Base-by-base conservation (phyloP, 2,329 filamentous ascomycete species). In the Colletotrichum kahawae region DNA sequence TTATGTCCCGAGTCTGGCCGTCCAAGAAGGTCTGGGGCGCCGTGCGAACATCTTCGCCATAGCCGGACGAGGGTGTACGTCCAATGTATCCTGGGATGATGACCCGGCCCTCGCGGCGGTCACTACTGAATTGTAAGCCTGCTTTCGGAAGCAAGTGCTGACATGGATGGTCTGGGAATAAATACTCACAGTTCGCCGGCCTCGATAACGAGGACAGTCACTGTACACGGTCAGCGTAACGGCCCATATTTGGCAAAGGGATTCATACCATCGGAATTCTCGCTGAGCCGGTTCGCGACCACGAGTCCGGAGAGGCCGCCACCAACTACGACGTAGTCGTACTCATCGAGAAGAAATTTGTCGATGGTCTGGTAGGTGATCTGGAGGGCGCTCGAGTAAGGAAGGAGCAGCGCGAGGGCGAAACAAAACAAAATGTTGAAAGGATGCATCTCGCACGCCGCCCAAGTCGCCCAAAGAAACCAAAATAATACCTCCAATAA, bases 251-350 rank as follows among this genome's bases (percentile, higher is more conserved):
- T 18, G n/a, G n/a, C 12, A 54, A 8, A 34, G 12, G 7, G 6
- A 4, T n/a, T 43, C 70, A 29, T 67, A 79, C 78, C 59, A 64
- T 77, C 73, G 12, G 78, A 65, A 70, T 86, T 80, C 77, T 88
- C 86, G 21, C 84, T 83, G 57, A 89, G 79, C 5, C 86, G 80
- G 29, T 84, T 84, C 29, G 85, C 85, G 33, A 89, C 79, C 2
- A 85, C 84, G 13, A 89, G 82, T 29, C 88, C 86, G 38, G 85
- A 86, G 33, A 85, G 82, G 6, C 88, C 88, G 21, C 87, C 88
- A 5, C 88, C 88, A 31, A 87, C 81, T 54, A 89, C 80, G 18
- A 88, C 79, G 67, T 84, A 85, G 70, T 85, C 82, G 67, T 85
- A 84, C 10, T 73, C 62, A 12, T 9, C 14, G 18, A 69, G 72